phyloP scores from a whole-genome alignment of 1,284 basidiomycete genomes.

The Cryptococcus hybrid region DNA sequence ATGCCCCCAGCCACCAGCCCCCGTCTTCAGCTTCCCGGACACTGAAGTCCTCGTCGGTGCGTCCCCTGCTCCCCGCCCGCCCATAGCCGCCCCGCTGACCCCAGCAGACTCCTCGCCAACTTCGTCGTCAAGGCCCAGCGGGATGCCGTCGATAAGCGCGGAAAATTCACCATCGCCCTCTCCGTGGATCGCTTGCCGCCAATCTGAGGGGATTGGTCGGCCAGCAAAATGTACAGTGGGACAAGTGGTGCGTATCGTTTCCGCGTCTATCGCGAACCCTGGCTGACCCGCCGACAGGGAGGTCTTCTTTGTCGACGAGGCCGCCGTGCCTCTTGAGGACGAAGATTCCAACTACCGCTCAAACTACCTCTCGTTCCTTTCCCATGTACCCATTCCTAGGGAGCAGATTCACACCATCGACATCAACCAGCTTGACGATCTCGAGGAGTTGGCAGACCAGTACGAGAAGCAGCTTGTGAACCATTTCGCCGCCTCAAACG shows the following conservation, averaged over 20 bases:
- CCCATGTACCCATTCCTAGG: constrained; percentile 71
- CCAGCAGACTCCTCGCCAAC: constrained; percentile 52
- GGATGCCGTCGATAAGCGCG: constrained; percentile 82
- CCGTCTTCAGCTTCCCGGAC: constrained; percentile 74
- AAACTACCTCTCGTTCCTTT: constrained; percentile 75
- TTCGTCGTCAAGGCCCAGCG: constrained; percentile 88
- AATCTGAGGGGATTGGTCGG: constrained; percentile 72
- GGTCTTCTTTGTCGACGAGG: constrained; percentile 97
- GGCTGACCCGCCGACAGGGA: constrained; percentile 64
- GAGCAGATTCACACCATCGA: constrained; percentile 88
- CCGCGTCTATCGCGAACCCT: neutral
- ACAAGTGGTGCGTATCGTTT: constrained; percentile 66
- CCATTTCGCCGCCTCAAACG: constrained; percentile 85
- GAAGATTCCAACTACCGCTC: constrained; percentile 90
- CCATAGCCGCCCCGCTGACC: neutral
- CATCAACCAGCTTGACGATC: constrained; percentile 59
- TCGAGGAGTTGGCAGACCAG: constrained; percentile 59
- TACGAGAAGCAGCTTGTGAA: constrained; percentile 76
- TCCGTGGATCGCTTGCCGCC: constrained; percentile 88
- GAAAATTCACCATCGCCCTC: constrained; percentile 62
- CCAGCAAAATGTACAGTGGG: constrained; percentile 81
- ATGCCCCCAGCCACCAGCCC: constrained; percentile 31
- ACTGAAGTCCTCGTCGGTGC: constrained; percentile 57
- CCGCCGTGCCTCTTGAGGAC: constrained; percentile 88
- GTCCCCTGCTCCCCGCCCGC: constrained; percentile 42